Conservation (phyloP, 2,329 filamentous ascomycete species). For the Calonectria pseudoturangicola region DNA sequence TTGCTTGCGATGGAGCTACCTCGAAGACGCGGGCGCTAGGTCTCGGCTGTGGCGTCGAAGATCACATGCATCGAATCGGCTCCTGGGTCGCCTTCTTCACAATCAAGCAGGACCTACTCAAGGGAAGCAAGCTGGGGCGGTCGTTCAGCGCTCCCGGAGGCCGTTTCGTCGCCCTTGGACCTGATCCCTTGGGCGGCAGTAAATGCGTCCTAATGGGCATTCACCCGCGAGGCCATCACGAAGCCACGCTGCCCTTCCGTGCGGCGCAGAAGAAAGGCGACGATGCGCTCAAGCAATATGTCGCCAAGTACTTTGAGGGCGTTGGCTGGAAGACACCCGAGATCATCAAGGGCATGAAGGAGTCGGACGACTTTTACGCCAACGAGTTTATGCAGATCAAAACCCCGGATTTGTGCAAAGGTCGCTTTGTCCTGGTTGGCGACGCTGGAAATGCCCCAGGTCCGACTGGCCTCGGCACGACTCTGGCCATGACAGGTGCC, state of each 20-base stretch:
- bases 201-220: slow-evolving; percentile 60
- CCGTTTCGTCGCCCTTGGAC: slow-evolving; percentile 60
- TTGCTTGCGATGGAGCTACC: slow-evolving; percentile 68
- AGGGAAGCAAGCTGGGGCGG: slow-evolving; percentile 60
- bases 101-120: slow-evolving; percentile 61
- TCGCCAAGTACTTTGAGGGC: slow-evolving; percentile 63
- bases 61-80: slow-evolving; percentile 61
- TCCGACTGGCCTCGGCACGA: slow-evolving; percentile 68
- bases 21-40: slow-evolving; percentile 68
- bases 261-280: slow-evolving; percentile 59
- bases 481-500: slow-evolving; percentile 65
- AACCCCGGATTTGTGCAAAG: slow-evolving; percentile 59
- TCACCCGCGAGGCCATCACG: slow-evolving; percentile 53
- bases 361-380: slow-evolving; percentile 67
- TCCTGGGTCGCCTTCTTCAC: slow-evolving; percentile 66
- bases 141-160: slow-evolving; percentile 62
- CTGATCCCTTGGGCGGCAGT: slow-evolving; percentile 57
- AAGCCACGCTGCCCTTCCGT: slow-evolving; percentile 60
- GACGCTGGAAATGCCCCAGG: slow-evolving; percentile 70
- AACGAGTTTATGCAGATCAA: slow-evolving; percentile 66
- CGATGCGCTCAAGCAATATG: slow-evolving; percentile 57
- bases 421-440: slow-evolving; percentile 68
- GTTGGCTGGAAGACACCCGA: slow-evolving; percentile 67
- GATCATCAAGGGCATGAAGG: slow-evolving; percentile 59
- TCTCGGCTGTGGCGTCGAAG: slow-evolving; percentile 61